phyloP scores from a whole-genome alignment of 441 rosid species.

The Theobroma grandiflorum region DNA sequence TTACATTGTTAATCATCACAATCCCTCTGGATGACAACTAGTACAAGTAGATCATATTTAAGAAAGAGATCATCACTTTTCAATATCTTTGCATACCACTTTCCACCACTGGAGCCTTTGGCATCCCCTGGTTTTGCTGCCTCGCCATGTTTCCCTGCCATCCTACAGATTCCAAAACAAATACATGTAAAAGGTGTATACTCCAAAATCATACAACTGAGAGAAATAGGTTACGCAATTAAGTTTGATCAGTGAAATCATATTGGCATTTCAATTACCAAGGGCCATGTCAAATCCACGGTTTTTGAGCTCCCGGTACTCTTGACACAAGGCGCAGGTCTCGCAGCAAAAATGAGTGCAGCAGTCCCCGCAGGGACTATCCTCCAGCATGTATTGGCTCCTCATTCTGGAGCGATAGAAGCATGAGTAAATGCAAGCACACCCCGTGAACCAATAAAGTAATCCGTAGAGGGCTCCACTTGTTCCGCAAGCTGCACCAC shows the following conservation, averaged over 20 bases:
- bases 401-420: conserved; percentile 55
- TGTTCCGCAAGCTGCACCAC: conserved; percentile 47
- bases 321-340: conserved; percentile 60
- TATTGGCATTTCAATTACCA: conserved; percentile 31
- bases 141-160: conserved; percentile 73
- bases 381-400: conserved; percentile 43
- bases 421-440: conserved; percentile 52
- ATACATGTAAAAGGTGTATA: too few species aligned
- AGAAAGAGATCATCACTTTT: background rate
- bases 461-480: conserved; percentile 53
- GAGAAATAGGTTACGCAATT: too few species aligned
- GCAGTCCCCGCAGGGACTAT: conserved; percentile 54
- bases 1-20: too few species aligned
- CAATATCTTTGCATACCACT: conserved; percentile 51
- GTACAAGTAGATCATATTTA: too few species aligned
- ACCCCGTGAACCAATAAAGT: conserved; percentile 39
- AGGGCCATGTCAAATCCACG: conserved; percentile 47
- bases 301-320: conserved; percentile 56
- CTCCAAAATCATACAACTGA: too few species aligned
- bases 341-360: conserved; percentile 55
- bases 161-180: conserved; percentile 37
- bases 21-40: too few species aligned
- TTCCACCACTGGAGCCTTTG: conserved; percentile 44
- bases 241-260: too few species aligned
- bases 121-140: conserved; percentile 38